phyloP scores from a whole-genome alignment of 169 alveolate genomes.

The Babesia bovis region DNA sequence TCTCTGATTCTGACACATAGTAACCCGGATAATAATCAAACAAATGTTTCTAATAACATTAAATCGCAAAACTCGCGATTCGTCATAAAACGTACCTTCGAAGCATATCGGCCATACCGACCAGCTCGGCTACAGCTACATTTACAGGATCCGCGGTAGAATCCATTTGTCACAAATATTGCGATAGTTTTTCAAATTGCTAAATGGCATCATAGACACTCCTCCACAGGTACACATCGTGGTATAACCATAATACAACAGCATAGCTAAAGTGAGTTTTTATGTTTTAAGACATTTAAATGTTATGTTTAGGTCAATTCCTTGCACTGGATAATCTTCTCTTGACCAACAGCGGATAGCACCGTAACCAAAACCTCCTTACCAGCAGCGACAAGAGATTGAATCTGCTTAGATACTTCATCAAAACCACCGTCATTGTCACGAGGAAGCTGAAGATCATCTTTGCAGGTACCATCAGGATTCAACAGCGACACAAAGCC shows the following conservation, averaged over 20 bases:
- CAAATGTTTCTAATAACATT: background rate
- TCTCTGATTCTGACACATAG: constrained; percentile 68
- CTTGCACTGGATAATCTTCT: constrained; percentile 85
- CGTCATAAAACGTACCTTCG: constrained; percentile 56
- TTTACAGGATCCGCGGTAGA: constrained; percentile 65
- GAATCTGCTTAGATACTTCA: constrained; percentile 88
- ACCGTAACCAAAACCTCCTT: constrained; percentile 87
- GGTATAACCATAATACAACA: too few species aligned
- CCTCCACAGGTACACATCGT: background rate
- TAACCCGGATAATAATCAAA: background rate
- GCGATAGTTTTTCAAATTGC: constrained; percentile 2
- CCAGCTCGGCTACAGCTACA: constrained; percentile 78
- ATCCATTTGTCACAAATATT: constrained; percentile 11
- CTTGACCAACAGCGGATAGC: constrained; percentile 89
- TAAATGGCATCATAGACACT: background rate
- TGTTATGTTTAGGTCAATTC: constrained; percentile 59
- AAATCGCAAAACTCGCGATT: too few species aligned
- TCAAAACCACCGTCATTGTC: constrained; percentile 90
- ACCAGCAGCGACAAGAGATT: constrained; percentile 80
- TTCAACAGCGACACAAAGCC: constrained; percentile 91
- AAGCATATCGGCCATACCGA: constrained; percentile 82
- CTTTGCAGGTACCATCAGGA: constrained; percentile 93
- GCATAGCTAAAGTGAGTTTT: too few species aligned
- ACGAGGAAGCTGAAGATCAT: constrained; percentile 93
- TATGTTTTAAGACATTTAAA: background rate